These are phyloP conservation scores for Raddia guianensis DNA, from an alignment of 176 grass and related monocot genomes.

Conservation along the genomic window DNA sequence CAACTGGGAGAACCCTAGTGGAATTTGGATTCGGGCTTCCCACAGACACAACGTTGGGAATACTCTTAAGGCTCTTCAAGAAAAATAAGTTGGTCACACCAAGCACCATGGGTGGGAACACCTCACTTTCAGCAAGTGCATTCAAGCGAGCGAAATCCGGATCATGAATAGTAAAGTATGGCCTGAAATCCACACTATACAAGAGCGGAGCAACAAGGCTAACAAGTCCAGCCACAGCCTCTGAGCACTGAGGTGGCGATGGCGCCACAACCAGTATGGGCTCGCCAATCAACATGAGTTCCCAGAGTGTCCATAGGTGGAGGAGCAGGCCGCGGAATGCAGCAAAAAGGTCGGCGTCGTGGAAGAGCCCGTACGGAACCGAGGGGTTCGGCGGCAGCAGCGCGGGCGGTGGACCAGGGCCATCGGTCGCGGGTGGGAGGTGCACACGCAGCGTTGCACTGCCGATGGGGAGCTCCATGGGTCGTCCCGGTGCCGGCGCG, in stretches of 20 bases:
- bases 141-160: conserved; percentile 84
- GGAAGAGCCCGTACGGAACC: conserved; percentile 83
- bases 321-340: conserved; percentile 82
- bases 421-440: conserved; percentile 62
- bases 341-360: conserved; percentile 83
- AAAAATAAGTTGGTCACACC: conserved; percentile 98
- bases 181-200: conserved; percentile 80
- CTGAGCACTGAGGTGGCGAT: conserved; percentile 86
- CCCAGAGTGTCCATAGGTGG: conserved; percentile 95
- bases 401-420: conserved; percentile 47
- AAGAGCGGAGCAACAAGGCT: conserved; percentile 88
- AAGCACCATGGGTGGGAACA: conserved; percentile 81
- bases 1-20: conserved; percentile 56
- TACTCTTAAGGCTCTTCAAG: conserved; percentile 77
- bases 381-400: conserved; percentile 58
- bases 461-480: conserved; percentile 87
- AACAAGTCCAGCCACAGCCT: conserved; percentile 81
- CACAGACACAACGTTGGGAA: conserved; percentile 78
- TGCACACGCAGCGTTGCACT: conserved; percentile 75
- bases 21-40: conserved; percentile 80
- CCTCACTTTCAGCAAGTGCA: conserved; percentile 66
- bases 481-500: conserved; percentile 49
- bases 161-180: conserved; percentile 98
- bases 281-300: conserved; percentile 79
- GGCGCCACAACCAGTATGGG: conserved; percentile 80